phyloP scores from a whole-genome alignment of 1,139 yeast genomes.

The Suhomyces atakaporum region DNA sequence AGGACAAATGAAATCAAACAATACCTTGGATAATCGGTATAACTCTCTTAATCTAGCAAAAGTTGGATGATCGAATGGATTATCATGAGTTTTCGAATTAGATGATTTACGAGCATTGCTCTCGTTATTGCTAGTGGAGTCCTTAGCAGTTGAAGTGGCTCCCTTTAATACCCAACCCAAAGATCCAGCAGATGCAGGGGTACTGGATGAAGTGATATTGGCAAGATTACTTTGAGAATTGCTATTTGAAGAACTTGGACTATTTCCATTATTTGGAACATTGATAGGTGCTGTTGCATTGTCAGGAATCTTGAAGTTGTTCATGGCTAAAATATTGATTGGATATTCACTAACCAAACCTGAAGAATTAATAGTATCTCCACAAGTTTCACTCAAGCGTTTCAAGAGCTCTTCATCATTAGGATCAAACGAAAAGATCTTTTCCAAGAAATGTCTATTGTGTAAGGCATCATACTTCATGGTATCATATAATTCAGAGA shows the following conservation, averaged over 20 bases:
- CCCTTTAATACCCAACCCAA: constrained; percentile 75
- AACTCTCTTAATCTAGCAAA: constrained; percentile 83
- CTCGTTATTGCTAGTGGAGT: constrained; percentile 25
- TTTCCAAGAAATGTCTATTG: constrained; percentile 83
- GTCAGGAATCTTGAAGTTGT: constrained; percentile 62
- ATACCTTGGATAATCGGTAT: constrained; percentile 84
- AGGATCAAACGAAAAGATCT: constrained; percentile 75
- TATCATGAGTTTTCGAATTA: constrained; percentile 35
- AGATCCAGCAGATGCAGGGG: constrained; percentile 60
- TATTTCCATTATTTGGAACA: constrained; percentile 6
- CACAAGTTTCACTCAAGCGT: constrained; percentile 39
- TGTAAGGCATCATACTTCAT: constrained; percentile 98
- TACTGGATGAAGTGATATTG: constrained; percentile 25
- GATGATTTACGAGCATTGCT: constrained; percentile 23
- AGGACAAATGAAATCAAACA: constrained; percentile 97
- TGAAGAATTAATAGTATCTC: constrained; percentile 58
- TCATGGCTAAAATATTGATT: constrained; percentile 75
- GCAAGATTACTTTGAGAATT: constrained; percentile 33
- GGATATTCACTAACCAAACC: constrained; percentile 78
- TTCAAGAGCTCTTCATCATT: constrained; percentile 46
- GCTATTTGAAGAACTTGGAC: constrained; percentile 4
- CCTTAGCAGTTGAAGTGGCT: constrained; percentile 31
- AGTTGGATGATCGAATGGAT: constrained; percentile 80
- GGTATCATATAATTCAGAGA: constrained; percentile 94
- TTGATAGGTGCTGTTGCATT: constrained; percentile 15